Evolutionary conservation across 495 filamentous ascomycete genomes (phyloP).

Genomic region (Aspergillus incahuasiensis): DNA sequence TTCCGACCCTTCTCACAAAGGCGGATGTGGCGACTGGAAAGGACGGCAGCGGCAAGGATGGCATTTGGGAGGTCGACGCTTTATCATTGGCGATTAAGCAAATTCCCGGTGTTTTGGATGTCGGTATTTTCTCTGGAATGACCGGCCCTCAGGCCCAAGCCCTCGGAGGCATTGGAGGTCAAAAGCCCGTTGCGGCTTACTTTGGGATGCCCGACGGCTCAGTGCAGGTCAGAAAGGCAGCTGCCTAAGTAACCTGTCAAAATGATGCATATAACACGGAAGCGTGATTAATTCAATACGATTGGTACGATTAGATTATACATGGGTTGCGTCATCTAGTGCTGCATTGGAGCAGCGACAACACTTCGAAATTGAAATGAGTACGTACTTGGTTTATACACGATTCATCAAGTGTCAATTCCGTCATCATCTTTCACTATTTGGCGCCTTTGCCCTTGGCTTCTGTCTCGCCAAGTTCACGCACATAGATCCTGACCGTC

Average conservation of each 20-base stretch:
- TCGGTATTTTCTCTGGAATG: conserved; percentile 80
- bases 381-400: conserved; percentile 3
- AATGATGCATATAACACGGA: not conserved
- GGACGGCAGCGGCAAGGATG: conserved; percentile 48
- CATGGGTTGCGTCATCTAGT: conserved; percentile 5
- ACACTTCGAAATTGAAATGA: not conserved
- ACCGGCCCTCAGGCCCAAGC: conserved; percentile 65
- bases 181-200: conserved; percentile 90
- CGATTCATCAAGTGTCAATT: conserved; percentile 14
- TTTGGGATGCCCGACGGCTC: conserved; percentile 85
- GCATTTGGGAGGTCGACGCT: conserved; percentile 72
- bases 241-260: conserved; percentile 14
- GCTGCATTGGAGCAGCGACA: conserved; percentile 4
- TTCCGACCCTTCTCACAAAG: conserved; percentile 62
- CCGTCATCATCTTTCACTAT: conserved; percentile 23
- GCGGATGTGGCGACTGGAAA: conserved; percentile 49
- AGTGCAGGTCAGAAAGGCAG: conserved; percentile 49
- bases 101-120: conserved; percentile 84
- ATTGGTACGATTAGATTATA: conserved; percentile 20
- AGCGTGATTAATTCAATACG: conserved; percentile 2
- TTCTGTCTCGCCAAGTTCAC: conserved; percentile 81
- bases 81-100: conserved; percentile 69
- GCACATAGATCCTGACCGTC: conserved; percentile 67
- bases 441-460: conserved; percentile 79
- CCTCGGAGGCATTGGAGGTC: conserved; percentile 61